Evolutionary conservation across 2,329 filamentous ascomycete species (phyloP), one percentile per base, ranked within the genome.

Genomic region (Phyllosticta ampelicida): DNA sequence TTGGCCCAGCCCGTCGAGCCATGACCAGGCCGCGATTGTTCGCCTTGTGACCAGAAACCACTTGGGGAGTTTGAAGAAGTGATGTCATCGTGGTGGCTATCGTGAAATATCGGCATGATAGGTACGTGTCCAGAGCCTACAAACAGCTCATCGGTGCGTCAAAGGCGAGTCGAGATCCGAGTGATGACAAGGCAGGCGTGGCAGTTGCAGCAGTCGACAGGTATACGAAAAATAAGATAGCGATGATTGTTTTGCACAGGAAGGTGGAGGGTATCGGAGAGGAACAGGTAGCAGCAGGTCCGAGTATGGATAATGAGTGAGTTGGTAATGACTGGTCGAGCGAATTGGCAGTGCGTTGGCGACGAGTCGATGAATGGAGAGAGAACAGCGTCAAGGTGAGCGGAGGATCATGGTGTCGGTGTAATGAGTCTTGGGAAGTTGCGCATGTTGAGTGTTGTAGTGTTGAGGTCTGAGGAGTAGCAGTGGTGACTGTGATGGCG

Each of bases 71-170:
- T 11, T 29, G 9, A 16, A 51, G 29, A 44, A 10, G 52, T 30
- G 30, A 30, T 11, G 21, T 58, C 36, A 51, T 50, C 23, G 18
- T 20, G 49, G 18, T 44, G 16, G 36, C 13, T n/a, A 16, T 53
- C 51, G 69, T 73, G 70, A 61, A 72, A 73, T 60, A 73, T 71
- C 60, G 70, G 70, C 70, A 53, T 58, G 48, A 44, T 58, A 44
- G 44, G 51, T 44, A 48, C 30, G 26, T 48, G 16, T 51, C 50
- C 23, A 44, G 55, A 20, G 16, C n/a, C 23, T 49, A 53, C 55
- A 51, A 44, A 51, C 55, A 49, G 55, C 55, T 53, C 55, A 55
- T 58, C 28, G 55, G 28, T 49, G 48, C 29, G 51, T 21, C 49
- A 53, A 19, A 23, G 52, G 52, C 9, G 29, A 52, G 13, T 26